Base-by-base conservation (phyloP, 2,329 filamentous ascomycete genomes). In the Harringtonia lauricola region DNA sequence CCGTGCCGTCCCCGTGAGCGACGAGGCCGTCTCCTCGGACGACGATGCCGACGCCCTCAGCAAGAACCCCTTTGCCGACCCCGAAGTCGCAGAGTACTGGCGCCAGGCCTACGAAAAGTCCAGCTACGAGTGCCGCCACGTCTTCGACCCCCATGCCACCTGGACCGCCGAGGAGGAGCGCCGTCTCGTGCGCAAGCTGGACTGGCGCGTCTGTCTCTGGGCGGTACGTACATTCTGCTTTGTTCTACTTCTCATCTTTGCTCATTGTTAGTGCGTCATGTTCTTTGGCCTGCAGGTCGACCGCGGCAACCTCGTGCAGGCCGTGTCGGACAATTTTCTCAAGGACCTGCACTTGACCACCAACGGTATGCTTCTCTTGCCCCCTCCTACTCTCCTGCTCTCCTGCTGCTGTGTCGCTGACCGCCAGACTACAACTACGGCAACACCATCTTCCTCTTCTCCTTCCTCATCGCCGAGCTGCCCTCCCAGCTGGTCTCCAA, bases 401-500 rank as follows among this genome's bases (percentile, higher is more conserved):
- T 26, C 17, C n/a, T 39, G 13, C n/a, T 13, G 22, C 30, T 40
- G 26, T 39, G 7, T 28, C 15, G 14, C 29, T 39, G 13, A 28
- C n/a, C 1, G 3, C 7, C 35, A 64, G 63, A 70, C 44, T 73
- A 70, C 54, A 78, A 77, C 52, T 56, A 68, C 15, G 74, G 74
- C 22, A 65, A 76, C 52, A 73, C 70, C 0, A 65, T 79, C 38
- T 78, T 76, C 49, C 62, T 66, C 1, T 54, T 75, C 4, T 65
- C 65, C 0, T 79, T 79, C 49, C 57, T 79, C 2, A 57, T 66
- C 5, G 74, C 76, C 0, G 77, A 81, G 51, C 58, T 81, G 2
- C 77, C 77, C 0, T 80, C 75, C 0, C 76, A 81, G 52, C 63
- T 81, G 9, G 53, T 81, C 14, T 71, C 66, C 36, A 81, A 81